Conservation (phyloP, 345 rosid species). For the Stellera chamaejasme region DNA sequence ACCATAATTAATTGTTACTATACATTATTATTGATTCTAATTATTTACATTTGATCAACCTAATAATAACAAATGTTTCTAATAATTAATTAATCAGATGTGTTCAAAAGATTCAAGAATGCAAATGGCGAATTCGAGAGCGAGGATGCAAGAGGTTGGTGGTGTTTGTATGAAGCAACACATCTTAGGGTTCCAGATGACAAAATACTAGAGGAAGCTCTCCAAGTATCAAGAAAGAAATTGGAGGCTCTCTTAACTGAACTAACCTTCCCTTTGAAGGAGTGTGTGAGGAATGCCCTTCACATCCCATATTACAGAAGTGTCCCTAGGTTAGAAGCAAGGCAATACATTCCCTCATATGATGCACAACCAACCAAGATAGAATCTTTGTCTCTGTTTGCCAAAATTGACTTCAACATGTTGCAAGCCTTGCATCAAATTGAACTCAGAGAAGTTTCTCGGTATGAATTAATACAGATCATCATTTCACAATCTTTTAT, state of each 20-base stretch:
- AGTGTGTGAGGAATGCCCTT: conserved; percentile 9
- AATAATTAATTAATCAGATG: conserved; percentile 10
- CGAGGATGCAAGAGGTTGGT: conserved; percentile 7
- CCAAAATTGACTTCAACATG: conserved; percentile 21
- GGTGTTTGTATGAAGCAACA: conserved; percentile 17
- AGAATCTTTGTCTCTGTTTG: too few species aligned
- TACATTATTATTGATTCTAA: neutral
- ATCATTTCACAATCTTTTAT: neutral
- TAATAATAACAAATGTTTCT: too few species aligned
- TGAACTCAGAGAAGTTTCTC: conserved; percentile 11
- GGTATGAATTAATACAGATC: neutral
- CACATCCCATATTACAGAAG: conserved; percentile 13
- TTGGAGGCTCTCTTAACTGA: neutral
- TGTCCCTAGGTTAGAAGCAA: conserved; percentile 17
- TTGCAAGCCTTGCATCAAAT: conserved; percentile 13
- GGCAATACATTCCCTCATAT: conserved; percentile 16
- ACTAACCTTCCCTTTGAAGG: neutral
- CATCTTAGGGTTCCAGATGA: conserved; percentile 18
- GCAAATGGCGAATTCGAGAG: conserved; percentile 11
- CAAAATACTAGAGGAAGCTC: conserved; percentile 15
- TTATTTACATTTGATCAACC: too few species aligned
- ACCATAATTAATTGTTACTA: neutral
- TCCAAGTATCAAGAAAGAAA: neutral
- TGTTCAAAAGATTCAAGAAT: conserved; percentile 25
- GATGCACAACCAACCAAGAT: neutral